Evolutionary conservation across 352 stramenopile genomes (phyloP).

Genomic region (Globisporangium cederbergense): DNA sequence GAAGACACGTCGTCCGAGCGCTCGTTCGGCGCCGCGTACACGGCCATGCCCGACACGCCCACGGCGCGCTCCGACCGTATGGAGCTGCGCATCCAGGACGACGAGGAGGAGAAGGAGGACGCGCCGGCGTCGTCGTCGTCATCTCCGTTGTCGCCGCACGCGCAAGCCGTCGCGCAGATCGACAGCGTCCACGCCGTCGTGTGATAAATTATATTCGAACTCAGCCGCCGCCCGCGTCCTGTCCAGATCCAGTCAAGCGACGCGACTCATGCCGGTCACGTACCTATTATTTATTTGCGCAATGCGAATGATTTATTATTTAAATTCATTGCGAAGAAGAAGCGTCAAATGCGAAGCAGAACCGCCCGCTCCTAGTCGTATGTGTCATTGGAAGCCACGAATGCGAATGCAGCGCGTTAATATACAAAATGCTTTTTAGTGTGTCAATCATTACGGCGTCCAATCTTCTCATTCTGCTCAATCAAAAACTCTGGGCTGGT

Average conservation of each 20-base stretch:
- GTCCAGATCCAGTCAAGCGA: neutral
- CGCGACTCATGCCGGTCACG: neutral
- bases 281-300: slow-evolving; percentile 5
- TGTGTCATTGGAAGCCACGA: slow-evolving; percentile 1
- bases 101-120: slow-evolving; percentile 18
- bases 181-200: slow-evolving; percentile 9
- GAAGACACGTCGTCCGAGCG: slow-evolving; percentile 18
- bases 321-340: neutral
- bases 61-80: neutral
- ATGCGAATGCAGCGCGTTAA: neutral
- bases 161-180: neutral
- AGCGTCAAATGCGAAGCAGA: neutral
- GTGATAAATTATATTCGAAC: neutral
- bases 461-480: neutral
- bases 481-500: neutral
- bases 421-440: neutral
- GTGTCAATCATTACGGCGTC: neutral
- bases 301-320: slow-evolving; percentile 3
- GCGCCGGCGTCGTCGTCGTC: neutral
- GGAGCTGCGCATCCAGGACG: slow-evolving; percentile 12
- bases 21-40: slow-evolving; percentile 12
- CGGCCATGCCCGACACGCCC: slow-evolving; percentile 12
- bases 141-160: too few relatives aligned
- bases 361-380: neutral
- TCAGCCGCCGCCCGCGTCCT: too few relatives aligned